phyloP scores from a whole-genome alignment of 768 basidiomycete species.

The Amanita phalloides region DNA sequence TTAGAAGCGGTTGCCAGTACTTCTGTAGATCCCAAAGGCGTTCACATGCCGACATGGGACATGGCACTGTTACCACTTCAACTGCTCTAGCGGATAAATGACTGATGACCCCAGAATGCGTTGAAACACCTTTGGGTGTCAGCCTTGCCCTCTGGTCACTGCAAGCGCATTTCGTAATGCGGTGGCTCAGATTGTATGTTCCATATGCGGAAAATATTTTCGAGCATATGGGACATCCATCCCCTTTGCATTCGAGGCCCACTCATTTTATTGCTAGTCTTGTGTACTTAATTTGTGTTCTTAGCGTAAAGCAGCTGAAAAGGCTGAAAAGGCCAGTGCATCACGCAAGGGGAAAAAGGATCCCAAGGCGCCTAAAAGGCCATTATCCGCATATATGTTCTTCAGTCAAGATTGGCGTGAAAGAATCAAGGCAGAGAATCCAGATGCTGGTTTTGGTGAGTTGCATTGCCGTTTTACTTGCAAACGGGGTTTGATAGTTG shows the following conservation, averaged over 20 bases:
- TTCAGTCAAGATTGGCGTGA: conserved; percentile 95
- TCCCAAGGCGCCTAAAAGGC: conserved; percentile 81
- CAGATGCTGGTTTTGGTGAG: conserved; percentile 85
- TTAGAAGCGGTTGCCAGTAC: background rate
- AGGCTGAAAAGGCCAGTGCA: conserved; percentile 43
- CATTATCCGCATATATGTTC: conserved; percentile 98
- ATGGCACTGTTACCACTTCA: background rate
- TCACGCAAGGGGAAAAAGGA: conserved; percentile 62
- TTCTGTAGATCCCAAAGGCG: background rate
- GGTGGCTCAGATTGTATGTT: background rate
- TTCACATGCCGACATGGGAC: background rate
- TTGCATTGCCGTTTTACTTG: conserved; percentile 6
- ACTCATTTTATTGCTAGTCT: background rate
- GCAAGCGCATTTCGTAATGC: background rate
- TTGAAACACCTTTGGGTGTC: background rate
- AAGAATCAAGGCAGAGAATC: conserved; percentile 92
- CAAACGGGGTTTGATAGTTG: conserved; percentile 6
- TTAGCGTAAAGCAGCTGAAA: conserved; percentile 70
- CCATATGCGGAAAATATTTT: background rate
- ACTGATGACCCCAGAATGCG: background rate
- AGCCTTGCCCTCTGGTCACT: background rate
- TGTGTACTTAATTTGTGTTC: background rate
- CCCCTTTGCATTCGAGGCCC: too few species aligned
- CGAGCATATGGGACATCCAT: background rate
- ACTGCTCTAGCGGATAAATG: background rate